phyloP scores from a whole-genome alignment of 2,329 filamentous ascomycete genomes.

The Verticillium dahliae region DNA sequence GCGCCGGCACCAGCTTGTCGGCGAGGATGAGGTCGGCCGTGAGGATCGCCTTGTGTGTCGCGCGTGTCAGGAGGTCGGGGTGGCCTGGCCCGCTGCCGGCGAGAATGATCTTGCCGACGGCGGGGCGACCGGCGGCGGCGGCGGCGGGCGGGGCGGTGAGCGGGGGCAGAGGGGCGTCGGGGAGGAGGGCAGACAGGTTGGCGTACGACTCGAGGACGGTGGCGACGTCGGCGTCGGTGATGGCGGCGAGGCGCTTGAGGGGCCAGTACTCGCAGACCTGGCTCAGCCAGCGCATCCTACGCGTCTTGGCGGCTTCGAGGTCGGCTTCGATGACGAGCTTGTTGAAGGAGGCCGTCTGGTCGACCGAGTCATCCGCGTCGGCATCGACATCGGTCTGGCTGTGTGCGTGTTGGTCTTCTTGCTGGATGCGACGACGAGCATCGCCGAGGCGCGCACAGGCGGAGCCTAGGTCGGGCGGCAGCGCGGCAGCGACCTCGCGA shows the following conservation, averaged over 20 bases:
- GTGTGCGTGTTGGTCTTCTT: conserved; percentile 55
- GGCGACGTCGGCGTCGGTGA: conserved; percentile 75
- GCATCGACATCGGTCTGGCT: conserved; percentile 27
- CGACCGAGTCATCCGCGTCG: conserved; percentile 53
- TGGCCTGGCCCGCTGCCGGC: conserved; percentile 91
- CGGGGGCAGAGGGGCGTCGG: neutral
- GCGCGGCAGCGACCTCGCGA: conserved; percentile 74
- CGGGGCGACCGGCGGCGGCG: conserved; percentile 15
- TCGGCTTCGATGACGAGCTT: conserved; percentile 70
- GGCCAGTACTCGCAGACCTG: conserved; percentile 99
- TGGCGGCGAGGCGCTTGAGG: conserved; percentile 68
- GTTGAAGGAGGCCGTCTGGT: conserved; percentile 81
- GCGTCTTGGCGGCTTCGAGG: conserved; percentile 64
- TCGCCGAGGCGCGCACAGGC: conserved; percentile 75
- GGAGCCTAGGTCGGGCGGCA: conserved; percentile 68
- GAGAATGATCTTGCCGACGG: conserved; percentile 69
- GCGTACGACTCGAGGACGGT: conserved; percentile 69
- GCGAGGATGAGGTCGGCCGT: conserved; percentile 73
- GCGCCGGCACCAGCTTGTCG: conserved; percentile 78
- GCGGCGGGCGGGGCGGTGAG: conserved; percentile 8
- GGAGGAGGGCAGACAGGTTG: conserved; percentile 5
- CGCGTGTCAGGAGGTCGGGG: conserved; percentile 81
- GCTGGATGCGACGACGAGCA: conserved; percentile 63
- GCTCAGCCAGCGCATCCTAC: conserved; percentile 85
- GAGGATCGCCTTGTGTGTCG: conserved; percentile 70